These are phyloP conservation scores for Nakazawaea ambrosiae DNA, from an alignment of 805 yeast species.

Conservation along the genomic window DNA sequence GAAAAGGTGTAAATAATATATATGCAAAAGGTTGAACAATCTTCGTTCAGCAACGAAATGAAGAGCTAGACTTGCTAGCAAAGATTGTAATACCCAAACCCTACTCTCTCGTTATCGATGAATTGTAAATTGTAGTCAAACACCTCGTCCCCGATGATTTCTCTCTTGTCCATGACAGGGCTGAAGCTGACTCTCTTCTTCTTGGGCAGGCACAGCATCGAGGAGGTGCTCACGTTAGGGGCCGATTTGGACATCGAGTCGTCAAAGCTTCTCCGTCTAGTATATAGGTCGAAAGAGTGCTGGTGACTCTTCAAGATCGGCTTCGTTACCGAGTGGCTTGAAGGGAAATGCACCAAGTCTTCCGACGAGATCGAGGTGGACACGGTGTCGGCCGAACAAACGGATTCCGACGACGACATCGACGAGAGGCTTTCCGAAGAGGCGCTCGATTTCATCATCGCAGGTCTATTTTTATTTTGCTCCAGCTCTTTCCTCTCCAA, in stretches of 20 bases:
- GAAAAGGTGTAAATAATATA: not conserved
- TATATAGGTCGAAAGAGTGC: not conserved
- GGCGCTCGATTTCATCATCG: not conserved
- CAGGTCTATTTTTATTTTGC: not conserved
- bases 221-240: too few relatives aligned
- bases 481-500: not conserved
- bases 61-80: too few relatives aligned
- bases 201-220: too few relatives aligned
- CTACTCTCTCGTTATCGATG: slow-evolving; percentile 14
- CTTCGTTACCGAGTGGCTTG: slow-evolving; percentile 8
- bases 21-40: not conserved
- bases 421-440: slow-evolving; percentile 10
- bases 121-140: slow-evolving; percentile 28
- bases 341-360: slow-evolving; percentile 6
- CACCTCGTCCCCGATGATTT: slow-evolving; percentile 34
- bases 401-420: not conserved
- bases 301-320: slow-evolving; percentile 5
- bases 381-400: slow-evolving; percentile 4
- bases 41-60: too few relatives aligned
- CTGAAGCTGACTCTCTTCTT: slow-evolving; percentile 34
- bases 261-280: not conserved
- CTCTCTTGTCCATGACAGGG: slow-evolving; percentile 35
- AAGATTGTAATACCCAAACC: slow-evolving; percentile 3
- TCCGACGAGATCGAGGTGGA: slow-evolving; percentile 8
- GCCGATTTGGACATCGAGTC: not conserved